phyloP scores from a whole-genome alignment of 2,329 filamentous ascomycete genomes.

The Talaromyces amestolkiae region DNA sequence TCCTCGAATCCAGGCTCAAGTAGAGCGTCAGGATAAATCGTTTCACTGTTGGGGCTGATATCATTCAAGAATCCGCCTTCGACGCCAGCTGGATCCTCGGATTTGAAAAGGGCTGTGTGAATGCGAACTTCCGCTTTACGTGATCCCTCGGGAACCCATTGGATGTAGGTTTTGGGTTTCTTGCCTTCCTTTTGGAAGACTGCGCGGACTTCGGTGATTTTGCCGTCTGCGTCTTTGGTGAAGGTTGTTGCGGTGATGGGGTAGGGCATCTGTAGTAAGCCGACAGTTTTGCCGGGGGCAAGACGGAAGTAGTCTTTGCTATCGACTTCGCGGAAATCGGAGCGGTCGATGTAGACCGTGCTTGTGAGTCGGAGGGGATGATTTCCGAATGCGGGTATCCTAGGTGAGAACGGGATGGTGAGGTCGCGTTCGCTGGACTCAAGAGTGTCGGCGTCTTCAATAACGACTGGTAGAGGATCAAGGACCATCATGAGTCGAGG shows the following conservation, averaged over 20 bases:
- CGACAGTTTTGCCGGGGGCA: slow-evolving; percentile 71
- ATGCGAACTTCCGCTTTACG: slow-evolving; percentile 71
- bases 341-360: slow-evolving; percentile 80
- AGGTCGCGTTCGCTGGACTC: slow-evolving; percentile 65
- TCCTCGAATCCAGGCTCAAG: slow-evolving; percentile 83
- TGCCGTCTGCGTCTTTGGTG: slow-evolving; percentile 64
- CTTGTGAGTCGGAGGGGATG: slow-evolving; percentile 67
- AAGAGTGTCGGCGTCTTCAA: slow-evolving; percentile 65
- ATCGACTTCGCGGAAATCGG: slow-evolving; percentile 72
- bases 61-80: slow-evolving; percentile 80
- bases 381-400: slow-evolving; percentile 59
- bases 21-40: slow-evolving; percentile 71
- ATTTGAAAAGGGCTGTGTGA: slow-evolving; percentile 82
- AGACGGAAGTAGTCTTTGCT: slow-evolving; percentile 75
- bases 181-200: slow-evolving; percentile 66
- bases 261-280: slow-evolving; percentile 68
- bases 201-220: slow-evolving; percentile 65
- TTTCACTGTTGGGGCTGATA: slow-evolving; percentile 78
- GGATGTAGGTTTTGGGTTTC: slow-evolving; percentile 74
- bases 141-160: slow-evolving; percentile 73
- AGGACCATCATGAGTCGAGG: slow-evolving; percentile 86
- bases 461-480: slow-evolving; percentile 77
- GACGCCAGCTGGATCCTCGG: slow-evolving; percentile 73
- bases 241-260: slow-evolving; percentile 68
- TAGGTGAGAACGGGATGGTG: slow-evolving; percentile 68